phyloP scores from a whole-genome alignment of 1,139 yeast species.

The Diutina catenulata region DNA sequence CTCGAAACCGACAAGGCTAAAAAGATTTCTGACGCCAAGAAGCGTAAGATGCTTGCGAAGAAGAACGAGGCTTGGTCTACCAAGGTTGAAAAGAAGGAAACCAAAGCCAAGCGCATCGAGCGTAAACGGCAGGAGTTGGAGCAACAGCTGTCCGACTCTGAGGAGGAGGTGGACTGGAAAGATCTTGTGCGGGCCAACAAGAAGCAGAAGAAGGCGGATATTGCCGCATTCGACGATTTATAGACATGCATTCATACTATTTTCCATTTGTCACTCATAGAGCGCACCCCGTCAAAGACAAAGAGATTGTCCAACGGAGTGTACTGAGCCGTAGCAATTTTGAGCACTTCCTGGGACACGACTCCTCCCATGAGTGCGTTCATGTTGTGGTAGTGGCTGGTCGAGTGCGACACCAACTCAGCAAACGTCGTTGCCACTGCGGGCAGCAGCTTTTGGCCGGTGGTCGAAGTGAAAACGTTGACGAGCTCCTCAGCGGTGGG shows the following conservation, averaged over 20 bases:
- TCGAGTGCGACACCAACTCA: neutral
- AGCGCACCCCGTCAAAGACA: slow-evolving; percentile 55
- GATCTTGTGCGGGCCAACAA: slow-evolving; percentile 59
- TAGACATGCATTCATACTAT: slow-evolving; percentile 20
- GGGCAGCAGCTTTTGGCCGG: neutral
- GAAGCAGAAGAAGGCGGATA: slow-evolving; percentile 29
- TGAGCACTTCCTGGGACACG: slow-evolving; percentile 65
- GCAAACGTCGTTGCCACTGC: neutral
- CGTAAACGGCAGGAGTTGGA: slow-evolving; percentile 54
- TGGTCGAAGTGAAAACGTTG: too few species aligned
- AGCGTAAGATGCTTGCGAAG: slow-evolving; percentile 33
- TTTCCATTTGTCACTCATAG: slow-evolving; percentile 40
- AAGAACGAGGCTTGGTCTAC: slow-evolving; percentile 76
- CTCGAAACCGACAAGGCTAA: slow-evolving; percentile 34
- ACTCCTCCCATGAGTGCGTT: slow-evolving; percentile 49
- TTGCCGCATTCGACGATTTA: slow-evolving; percentile 51
- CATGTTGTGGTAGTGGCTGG: slow-evolving; percentile 8
- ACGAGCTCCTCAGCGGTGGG: too few species aligned
- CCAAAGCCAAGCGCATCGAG: slow-evolving; percentile 49
- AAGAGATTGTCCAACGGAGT: slow-evolving; percentile 57
- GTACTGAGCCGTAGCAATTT: slow-evolving; percentile 49
- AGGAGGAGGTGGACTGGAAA: slow-evolving; percentile 78
- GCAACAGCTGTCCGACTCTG: slow-evolving; percentile 37
- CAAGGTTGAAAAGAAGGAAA: slow-evolving; percentile 51
- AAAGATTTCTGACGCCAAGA: slow-evolving; percentile 35